Base-by-base conservation (phyloP, 306 rosid genomes). In the Citrullus amarus region DNA sequence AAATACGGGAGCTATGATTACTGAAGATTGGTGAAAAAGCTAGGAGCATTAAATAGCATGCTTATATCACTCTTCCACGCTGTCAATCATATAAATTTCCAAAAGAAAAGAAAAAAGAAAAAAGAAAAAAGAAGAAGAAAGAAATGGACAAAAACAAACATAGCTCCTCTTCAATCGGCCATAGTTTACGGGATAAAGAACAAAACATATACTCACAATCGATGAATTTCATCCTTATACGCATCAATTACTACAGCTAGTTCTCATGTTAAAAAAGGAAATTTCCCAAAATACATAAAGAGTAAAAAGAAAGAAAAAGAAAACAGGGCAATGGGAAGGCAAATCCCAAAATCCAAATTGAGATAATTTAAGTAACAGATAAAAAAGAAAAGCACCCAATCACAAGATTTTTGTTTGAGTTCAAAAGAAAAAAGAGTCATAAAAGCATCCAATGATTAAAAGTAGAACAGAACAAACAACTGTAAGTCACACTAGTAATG, bases 391-490 rank as follows among this genome's bases (percentile, higher is more conserved):
- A 53, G 41, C 44, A 28, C 41, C 77, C 78, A 74, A 74, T 74
- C 78, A 51, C 62, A 53, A 74, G 78, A 74, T 16, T 7, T 53
- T 53, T 73, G 43, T 15, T n/a, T 3, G 39, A 48, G 71, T 14
- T 72, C 7, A 66, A 77, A 63, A 30, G 71, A 60, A 36, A 48
- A 32, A 62, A 63, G 3, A 30, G 80, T 41, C 80, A 48, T 78
- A 63, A 77, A 66, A 78, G 60, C 50, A 62, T 30, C 74, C 46
- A 78, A 46, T 59, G 43, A 48, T 62, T 60, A 78, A 30, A 78
- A 78, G 44, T 50, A 78, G 43, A 78, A 78, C 30, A 78, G 30
- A 61, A 61, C 58, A 78, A 43, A 61, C 43, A 72, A 50, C 36
- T 30, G 60, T 50, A 50, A 72, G 25, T 15, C 14, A 73, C 43